Evolutionary conservation across 352 stramenopile species (phyloP), one percentile per base, ranked within the genome.

Genomic region (Plasmopara halstedii): DNA sequence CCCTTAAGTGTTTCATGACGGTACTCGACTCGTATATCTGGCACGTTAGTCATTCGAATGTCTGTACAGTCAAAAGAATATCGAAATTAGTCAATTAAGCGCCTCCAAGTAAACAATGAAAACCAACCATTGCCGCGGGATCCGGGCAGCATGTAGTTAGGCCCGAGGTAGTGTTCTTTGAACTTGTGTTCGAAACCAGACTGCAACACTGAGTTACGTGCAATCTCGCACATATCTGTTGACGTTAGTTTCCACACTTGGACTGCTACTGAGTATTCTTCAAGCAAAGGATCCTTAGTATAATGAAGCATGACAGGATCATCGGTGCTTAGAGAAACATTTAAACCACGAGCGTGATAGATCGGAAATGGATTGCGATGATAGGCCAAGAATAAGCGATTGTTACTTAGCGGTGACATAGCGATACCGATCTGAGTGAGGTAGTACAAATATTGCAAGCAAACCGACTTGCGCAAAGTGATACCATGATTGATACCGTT

Each of bases 401-500:
- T 97, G 77, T 98, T 98, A 56, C 77, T 95, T 27, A 97, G 58
- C 14, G 91, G 91, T 23, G 85, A 96, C 81, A 98, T 94, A 41
- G 89, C 87, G 46, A 97, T 86, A 20, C 94, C 84, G 45, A 98
- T 95, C 67, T 98, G 94, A 37, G 92, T 93, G 10, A 99, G 79
- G 73, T 99, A 99, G 74, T 99, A 99, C 32, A 99, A 65, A 62
- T 99, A 99, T 66, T 99, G 96, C 34, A 99, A 71, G 26, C 70
- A 84, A 23, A 98, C 89, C 36, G 95, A 90, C 64, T 98, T 97
- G 44, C 96, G 86, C 25, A 99, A 74, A 39, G 97, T 95, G 67
- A 99, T 98, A 19, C 97, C 97, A 66, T 99, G 97, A 76, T 99
- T 99, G 66, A 99, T 98, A 43, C 79, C 78, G 41, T 97, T 93